Percentiles rank a stretch among this genome's conserved stretches.
Conservation (phyloP, 108 stramenopile genomes). For the Mediolabrus comicus region DNA sequence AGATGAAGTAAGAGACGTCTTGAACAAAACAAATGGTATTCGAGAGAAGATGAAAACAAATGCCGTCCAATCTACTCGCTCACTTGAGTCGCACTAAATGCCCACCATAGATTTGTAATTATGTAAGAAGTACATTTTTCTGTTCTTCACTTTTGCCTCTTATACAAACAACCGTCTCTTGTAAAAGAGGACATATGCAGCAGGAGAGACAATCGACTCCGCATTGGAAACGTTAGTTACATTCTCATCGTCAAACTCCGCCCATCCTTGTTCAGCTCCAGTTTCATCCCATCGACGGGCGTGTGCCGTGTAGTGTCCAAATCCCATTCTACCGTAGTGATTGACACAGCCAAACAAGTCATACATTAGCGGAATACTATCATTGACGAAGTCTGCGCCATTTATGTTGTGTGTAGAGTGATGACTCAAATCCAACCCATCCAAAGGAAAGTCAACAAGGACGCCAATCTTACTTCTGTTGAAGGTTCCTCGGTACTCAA, state of each 20-base stretch:
- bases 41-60: background rate
- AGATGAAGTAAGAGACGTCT: background rate
- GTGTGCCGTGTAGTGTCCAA: slow-evolving; percentile 95
- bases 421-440: slow-evolving; percentile 68
- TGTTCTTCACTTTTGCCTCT: background rate
- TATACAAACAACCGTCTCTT: slow-evolving; percentile 50
- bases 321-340: slow-evolving; percentile 95
- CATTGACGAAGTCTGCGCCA: slow-evolving; percentile 38
- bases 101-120: no score
- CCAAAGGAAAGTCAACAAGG: slow-evolving; percentile 88
- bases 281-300: slow-evolving; percentile 73
- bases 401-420: slow-evolving; percentile 33
- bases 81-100: background rate
- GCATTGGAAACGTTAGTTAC: slow-evolving; percentile 31
- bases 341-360: slow-evolving; percentile 96
- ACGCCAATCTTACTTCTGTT: slow-evolving; percentile 82
- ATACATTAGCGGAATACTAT: slow-evolving; percentile 73
- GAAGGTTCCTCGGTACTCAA: slow-evolving; percentile 74
- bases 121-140: no score
- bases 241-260: slow-evolving; percentile 75
- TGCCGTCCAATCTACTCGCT: background rate
- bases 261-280: slow-evolving; percentile 51
- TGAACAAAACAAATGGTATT: background rate
- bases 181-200: slow-evolving; percentile 83
- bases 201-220: slow-evolving; percentile 39